A percentile compares a stretch with the other conserved stretches of the same genome.
phyloP scores from a whole-genome alignment of 192 early-diverging fungal genomes.

The Coemansia sp. region DNA sequence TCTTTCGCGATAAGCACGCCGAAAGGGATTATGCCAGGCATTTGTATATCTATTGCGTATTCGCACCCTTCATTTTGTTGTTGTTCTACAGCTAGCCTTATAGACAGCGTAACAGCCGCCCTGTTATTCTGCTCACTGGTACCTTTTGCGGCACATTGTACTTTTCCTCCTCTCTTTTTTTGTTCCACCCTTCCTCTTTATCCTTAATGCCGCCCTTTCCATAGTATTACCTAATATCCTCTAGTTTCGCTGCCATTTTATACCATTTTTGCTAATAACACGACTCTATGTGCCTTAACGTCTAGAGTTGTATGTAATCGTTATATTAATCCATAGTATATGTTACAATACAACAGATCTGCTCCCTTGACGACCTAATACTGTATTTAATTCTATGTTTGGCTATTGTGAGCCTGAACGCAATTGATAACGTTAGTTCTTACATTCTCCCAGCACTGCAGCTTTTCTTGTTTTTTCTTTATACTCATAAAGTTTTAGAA shows the following conservation, averaged over 20 bases:
- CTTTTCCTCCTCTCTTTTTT: conserved; percentile 6
- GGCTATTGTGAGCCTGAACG: not conserved
- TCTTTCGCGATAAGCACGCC: not conserved
- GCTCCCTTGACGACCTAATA: not conserved
- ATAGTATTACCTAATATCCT: not conserved
- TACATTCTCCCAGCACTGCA: not conserved
- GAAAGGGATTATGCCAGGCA: not conserved
- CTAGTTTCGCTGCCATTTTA: not conserved
- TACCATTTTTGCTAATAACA: conserved; percentile 5
- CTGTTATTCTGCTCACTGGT: conserved; percentile 1
- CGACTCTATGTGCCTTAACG: conserved; percentile 20
- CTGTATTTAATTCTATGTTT: not conserved
- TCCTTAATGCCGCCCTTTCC: not conserved
- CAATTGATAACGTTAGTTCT: not conserved
- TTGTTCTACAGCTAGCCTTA: conserved; percentile 8
- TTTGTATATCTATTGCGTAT: not conserved
- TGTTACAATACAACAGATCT: conserved; percentile 3
- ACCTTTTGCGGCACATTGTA: conserved; percentile 16
- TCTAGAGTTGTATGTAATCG: conserved; percentile 11
- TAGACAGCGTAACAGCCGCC: conserved; percentile 12
- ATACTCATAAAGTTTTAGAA: not conserved
- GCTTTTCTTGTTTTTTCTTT: not conserved
- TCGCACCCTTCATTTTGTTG: not conserved
- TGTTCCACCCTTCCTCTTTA: not conserved
- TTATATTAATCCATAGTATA: conserved; percentile 3